Percentiles rank a stretch among this genome's conserved stretches.
phyloP scores from a whole-genome alignment of 1,139 yeast species.

The Debaryomycetaceae sp. region DNA sequence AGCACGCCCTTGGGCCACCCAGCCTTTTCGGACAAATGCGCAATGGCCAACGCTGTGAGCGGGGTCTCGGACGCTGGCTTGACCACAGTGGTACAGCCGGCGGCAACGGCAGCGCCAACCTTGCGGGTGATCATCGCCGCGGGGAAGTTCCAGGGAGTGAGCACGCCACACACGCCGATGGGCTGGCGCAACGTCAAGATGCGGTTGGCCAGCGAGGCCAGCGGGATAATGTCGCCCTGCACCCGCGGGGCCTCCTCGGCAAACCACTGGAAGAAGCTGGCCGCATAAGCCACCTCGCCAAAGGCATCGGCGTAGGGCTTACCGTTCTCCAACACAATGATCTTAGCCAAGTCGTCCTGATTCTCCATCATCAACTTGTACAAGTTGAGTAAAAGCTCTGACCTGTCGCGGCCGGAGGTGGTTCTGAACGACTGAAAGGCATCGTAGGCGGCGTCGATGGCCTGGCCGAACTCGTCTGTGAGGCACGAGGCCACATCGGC shows the following conservation, averaged over 20 bases:
- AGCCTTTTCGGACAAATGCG: slow-evolving; percentile 65
- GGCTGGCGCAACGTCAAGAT: slow-evolving; percentile 72
- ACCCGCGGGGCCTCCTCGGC: slow-evolving; percentile 80
- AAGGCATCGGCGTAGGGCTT: slow-evolving; percentile 71
- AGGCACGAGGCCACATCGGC: slow-evolving; percentile 38
- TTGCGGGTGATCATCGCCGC: slow-evolving; percentile 91
- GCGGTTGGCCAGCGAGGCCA: slow-evolving; percentile 52
- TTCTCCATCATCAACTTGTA: slow-evolving; percentile 60
- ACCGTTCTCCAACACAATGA: slow-evolving; percentile 80
- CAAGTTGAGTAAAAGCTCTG: slow-evolving; percentile 32
- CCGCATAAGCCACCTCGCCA: slow-evolving; percentile 76
- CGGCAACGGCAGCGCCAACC: slow-evolving; percentile 87
- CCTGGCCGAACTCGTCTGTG: slow-evolving; percentile 32
- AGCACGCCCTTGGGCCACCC: slow-evolving; percentile 86
- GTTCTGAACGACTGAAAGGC: slow-evolving; percentile 34
- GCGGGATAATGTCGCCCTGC: slow-evolving; percentile 69
- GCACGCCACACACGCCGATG: slow-evolving; percentile 83
- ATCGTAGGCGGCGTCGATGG: slow-evolving; percentile 33
- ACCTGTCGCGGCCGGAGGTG: slow-evolving; percentile 37
- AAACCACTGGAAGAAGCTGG: slow-evolving; percentile 82
- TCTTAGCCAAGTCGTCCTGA: slow-evolving; percentile 66
- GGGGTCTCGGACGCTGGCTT: slow-evolving; percentile 95
- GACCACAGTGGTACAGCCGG: slow-evolving; percentile 86
- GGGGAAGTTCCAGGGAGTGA: slow-evolving; percentile 97
- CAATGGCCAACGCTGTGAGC: slow-evolving; percentile 77